A percentile compares a stretch with the other conserved stretches of the same genome.
These are phyloP conservation scores for Pestalotiopsis sp. DNA, from an alignment of 2,329 filamentous ascomycete genomes.

Conservation along the genomic window DNA sequence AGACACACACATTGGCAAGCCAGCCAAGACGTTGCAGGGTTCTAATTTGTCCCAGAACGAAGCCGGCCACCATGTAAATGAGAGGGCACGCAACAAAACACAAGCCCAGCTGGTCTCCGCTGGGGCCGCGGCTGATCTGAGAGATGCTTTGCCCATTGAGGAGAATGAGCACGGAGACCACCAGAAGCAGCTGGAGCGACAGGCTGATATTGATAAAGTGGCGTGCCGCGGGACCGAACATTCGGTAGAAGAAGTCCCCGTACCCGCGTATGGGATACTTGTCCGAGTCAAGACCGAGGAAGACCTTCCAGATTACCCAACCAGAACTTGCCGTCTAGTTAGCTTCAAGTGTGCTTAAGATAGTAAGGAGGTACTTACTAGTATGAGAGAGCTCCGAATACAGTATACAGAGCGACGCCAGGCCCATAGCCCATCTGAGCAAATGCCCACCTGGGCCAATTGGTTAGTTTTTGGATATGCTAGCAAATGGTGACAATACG, in stretches of 20 bases:
- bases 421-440: conserved; percentile 40
- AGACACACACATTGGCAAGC: conserved; percentile 58
- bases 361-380: conserved; percentile 22
- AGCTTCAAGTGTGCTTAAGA: not conserved
- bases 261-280: conserved; percentile 49
- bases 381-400: conserved; percentile 42
- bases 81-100: conserved; percentile 57
- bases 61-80: conserved; percentile 52
- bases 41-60: conserved; percentile 57
- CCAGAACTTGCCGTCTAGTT: conserved; percentile 33
- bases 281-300: conserved; percentile 48
- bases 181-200: conserved; percentile 50
- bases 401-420: conserved; percentile 44
- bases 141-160: conserved; percentile 55
- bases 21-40: conserved; percentile 57
- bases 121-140: conserved; percentile 38
- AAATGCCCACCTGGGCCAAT: conserved; percentile 13
- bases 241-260: conserved; percentile 49
- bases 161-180: conserved; percentile 54
- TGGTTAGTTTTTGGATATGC: not conserved
- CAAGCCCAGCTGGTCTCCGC: conserved; percentile 34
- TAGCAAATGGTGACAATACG: not conserved
- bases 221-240: conserved; percentile 46
- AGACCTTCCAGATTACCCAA: conserved; percentile 48
- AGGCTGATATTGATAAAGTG: conserved; percentile 52